phyloP scores from a whole-genome alignment of 2,329 filamentous ascomycete genomes.

The Apiospora kogelbergensis region DNA sequence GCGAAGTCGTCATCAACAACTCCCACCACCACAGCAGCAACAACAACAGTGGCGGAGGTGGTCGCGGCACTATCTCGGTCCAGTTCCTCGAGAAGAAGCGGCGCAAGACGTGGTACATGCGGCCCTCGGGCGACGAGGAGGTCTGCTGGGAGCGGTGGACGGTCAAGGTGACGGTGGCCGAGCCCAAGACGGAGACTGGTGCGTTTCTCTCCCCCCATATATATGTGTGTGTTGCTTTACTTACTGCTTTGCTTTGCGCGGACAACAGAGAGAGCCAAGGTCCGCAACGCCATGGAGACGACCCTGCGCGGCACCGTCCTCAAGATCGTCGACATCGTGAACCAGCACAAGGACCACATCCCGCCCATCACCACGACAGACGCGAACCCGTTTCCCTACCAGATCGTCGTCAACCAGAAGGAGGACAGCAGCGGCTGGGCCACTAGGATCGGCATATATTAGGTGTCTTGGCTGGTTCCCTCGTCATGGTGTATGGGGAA shows the following conservation, averaged over 20 bases:
- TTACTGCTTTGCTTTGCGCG: too few species aligned
- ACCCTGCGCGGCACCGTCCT: constrained; percentile 83
- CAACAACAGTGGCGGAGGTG: constrained; percentile 5
- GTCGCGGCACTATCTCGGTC: constrained; percentile 70
- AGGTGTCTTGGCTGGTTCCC: background rate
- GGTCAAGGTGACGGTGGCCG: constrained; percentile 88
- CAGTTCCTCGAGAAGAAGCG: constrained; percentile 95
- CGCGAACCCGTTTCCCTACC: constrained; percentile 91
- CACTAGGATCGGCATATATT: constrained; percentile 75
- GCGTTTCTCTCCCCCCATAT: too few species aligned
- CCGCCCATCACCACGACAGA: constrained; percentile 93
- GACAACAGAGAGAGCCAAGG: constrained; percentile 85
- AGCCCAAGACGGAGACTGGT: constrained; percentile 87
- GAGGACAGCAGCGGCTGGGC: constrained; percentile 68
- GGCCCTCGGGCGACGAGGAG: constrained; percentile 68
- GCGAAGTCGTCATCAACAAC: constrained; percentile 66
- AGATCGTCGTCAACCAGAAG: constrained; percentile 85
- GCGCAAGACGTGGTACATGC: constrained; percentile 77
- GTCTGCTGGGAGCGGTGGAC: constrained; percentile 98
- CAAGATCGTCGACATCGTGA: constrained; percentile 86
- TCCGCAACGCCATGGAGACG: constrained; percentile 86
- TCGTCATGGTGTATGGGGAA: background rate
- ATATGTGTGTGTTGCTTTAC: too few species aligned
- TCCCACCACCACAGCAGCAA: background rate
- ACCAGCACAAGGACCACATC: constrained; percentile 91